phyloP scores from a whole-genome alignment of 1,284 basidiomycete genomes.

The Ceratobasidium sp. region DNA sequence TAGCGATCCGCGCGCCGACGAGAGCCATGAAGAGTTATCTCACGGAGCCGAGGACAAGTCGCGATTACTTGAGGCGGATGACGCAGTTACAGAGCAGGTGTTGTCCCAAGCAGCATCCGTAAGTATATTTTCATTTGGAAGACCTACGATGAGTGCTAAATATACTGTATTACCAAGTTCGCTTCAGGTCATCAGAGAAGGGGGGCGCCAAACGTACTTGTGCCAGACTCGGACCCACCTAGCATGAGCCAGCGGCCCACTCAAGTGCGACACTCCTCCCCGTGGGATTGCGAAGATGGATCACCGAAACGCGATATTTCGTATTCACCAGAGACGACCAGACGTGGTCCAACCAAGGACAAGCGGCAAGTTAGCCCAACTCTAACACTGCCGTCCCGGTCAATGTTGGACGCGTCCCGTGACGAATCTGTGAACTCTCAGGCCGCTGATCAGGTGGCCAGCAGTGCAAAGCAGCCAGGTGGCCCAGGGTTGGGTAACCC shows the following conservation, averaged over 20 bases:
- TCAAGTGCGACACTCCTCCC: constrained; percentile 19
- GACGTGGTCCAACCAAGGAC: neutral
- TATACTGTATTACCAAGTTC: too few species aligned
- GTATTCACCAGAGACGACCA: constrained; percentile 9
- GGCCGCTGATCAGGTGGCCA: neutral
- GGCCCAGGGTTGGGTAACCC: constrained; percentile 15
- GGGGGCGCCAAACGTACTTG: constrained; percentile 19
- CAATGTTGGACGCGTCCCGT: neutral
- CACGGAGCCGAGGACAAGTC: too few species aligned
- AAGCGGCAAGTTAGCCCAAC: constrained; percentile 15
- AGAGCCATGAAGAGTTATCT: too few species aligned
- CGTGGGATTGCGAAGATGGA: constrained; percentile 36
- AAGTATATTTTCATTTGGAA: constrained; percentile 1
- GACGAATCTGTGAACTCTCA: neutral
- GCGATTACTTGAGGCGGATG: constrained; percentile 15
- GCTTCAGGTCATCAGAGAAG: neutral
- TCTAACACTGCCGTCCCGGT: too few species aligned
- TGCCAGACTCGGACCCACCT: constrained; percentile 31
- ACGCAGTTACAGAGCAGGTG: constrained; percentile 24
- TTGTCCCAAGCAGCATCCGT: constrained; percentile 1
- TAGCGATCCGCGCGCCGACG: too few species aligned
- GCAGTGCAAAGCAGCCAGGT: neutral
- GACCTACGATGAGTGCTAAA: neutral
- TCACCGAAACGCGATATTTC: neutral
- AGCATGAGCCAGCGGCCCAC: constrained; percentile 14